phyloP scores from a whole-genome alignment of 2,329 filamentous ascomycete genomes.

The Aspergillus ochraceus region DNA sequence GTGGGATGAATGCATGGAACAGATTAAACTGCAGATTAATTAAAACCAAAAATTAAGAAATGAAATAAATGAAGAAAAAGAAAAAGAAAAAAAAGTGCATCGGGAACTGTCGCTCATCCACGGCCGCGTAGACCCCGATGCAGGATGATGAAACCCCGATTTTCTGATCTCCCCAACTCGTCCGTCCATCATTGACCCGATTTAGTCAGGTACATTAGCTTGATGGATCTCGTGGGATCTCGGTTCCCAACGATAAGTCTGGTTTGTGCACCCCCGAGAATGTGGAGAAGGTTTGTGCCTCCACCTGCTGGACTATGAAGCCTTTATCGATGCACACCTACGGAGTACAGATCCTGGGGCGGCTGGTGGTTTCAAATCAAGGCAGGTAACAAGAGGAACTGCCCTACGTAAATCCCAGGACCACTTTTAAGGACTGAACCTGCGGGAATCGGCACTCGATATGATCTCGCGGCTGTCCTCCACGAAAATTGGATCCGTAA shows the following conservation, averaged over 20 bases:
- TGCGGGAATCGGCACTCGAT: too few relatives aligned
- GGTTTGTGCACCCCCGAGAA: background rate
- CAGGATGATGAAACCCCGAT: slow-evolving; percentile 4
- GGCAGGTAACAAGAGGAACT: too few relatives aligned
- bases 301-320: background rate
- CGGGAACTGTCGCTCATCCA: background rate
- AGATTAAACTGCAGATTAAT: background rate
- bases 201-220: slow-evolving; percentile 2
- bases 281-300: background rate
- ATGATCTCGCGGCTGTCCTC: background rate
- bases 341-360: background rate
- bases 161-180: background rate
- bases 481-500: background rate
- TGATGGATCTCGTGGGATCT: slow-evolving; percentile 1
- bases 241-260: background rate
- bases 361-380: too few relatives aligned
- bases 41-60: background rate
- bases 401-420: too few relatives aligned
- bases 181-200: background rate
- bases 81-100: background rate
- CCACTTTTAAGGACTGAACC: too few relatives aligned
- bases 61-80: background rate
- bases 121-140: slow-evolving; percentile 7
- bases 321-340: background rate
- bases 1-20: background rate